Conservation (phyloP, 2,329 filamentous ascomycete genomes). For the Penicillium sp. region DNA sequence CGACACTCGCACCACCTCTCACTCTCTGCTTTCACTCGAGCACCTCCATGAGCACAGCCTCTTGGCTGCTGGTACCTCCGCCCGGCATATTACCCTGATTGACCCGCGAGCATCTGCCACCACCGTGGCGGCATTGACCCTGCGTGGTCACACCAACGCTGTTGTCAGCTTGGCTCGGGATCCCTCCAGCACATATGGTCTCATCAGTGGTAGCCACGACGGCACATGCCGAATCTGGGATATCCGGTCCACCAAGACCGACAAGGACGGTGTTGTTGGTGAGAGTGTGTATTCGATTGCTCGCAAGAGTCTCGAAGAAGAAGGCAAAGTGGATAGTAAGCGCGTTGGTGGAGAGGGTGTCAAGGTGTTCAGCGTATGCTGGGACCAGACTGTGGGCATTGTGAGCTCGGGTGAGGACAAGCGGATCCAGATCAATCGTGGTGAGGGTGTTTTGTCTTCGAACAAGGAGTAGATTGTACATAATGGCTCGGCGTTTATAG, state of each 20-base stretch:
- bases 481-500: slow-evolving; percentile 34
- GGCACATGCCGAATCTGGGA: slow-evolving; percentile 95
- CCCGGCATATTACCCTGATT: slow-evolving; percentile 86
- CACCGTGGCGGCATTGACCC: slow-evolving; percentile 81
- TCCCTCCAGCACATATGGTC: slow-evolving; percentile 72
- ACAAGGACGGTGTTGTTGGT: slow-evolving; percentile 60
- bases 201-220: slow-evolving; percentile 89
- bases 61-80: slow-evolving; percentile 75
- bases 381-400: slow-evolving; percentile 85
- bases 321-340: slow-evolving; percentile 60
- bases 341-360: slow-evolving; percentile 75
- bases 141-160: slow-evolving; percentile 82
- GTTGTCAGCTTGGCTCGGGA: slow-evolving; percentile 62
- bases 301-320: slow-evolving; percentile 69
- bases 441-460: slow-evolving; percentile 51
- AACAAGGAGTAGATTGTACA: slow-evolving; percentile 31
- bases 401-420: slow-evolving; percentile 93
- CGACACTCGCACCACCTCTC: slow-evolving; percentile 78
- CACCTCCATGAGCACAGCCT: slow-evolving; percentile 68
- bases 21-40: slow-evolving; percentile 77
- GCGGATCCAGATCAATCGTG: slow-evolving; percentile 85
- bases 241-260: slow-evolving; percentile 68
- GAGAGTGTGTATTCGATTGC: slow-evolving; percentile 77
- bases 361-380: slow-evolving; percentile 86
- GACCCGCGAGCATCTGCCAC: slow-evolving; percentile 81